Evolutionary conservation across 2,329 filamentous ascomycete genomes (phyloP).

Genomic region (Ceratocystis ficicola): DNA sequence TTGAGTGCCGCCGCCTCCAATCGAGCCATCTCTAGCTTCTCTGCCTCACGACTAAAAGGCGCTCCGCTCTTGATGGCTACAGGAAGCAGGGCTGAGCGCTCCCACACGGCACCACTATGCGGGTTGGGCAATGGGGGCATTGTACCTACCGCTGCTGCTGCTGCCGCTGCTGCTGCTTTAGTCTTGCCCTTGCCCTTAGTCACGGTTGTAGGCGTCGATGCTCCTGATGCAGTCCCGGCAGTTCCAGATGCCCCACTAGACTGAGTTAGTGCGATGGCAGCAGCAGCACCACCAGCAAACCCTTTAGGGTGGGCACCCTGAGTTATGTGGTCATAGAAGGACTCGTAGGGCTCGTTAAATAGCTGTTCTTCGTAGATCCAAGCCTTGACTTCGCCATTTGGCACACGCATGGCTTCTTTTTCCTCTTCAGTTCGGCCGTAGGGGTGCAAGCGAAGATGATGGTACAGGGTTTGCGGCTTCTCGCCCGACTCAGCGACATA

Average conservation of each 20-base stretch:
- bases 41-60: conserved; percentile 62
- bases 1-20: conserved; percentile 52
- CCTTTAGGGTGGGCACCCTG: conserved; percentile 49
- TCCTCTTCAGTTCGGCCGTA: conserved; percentile 73
- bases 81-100: conserved; percentile 65
- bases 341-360: conserved; percentile 93
- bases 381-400: conserved; percentile 53
- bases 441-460: conserved; percentile 80
- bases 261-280: conserved; percentile 6
- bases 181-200: conserved; percentile 43
- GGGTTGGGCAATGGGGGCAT: conserved; percentile 31
- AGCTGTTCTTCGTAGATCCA: conserved; percentile 89
- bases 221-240: conserved; percentile 23
- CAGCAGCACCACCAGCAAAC: conserved; percentile 27
- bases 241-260: conserved; percentile 15
- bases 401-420: conserved; percentile 46
- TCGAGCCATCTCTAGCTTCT: conserved; percentile 49
- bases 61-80: conserved; percentile 52
- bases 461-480: conserved; percentile 92
- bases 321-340: conserved; percentile 80
- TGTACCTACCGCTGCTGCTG: conserved; percentile 28
- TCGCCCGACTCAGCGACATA: conserved; percentile 79
- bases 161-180: background rate
- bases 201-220: conserved; percentile 24
- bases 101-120: conserved; percentile 42